A percentile compares a stretch with the other conserved stretches of the same genome.
Conservation (phyloP, 371 early-diverging fungal genomes). For the Nematocida ausubeli region DNA sequence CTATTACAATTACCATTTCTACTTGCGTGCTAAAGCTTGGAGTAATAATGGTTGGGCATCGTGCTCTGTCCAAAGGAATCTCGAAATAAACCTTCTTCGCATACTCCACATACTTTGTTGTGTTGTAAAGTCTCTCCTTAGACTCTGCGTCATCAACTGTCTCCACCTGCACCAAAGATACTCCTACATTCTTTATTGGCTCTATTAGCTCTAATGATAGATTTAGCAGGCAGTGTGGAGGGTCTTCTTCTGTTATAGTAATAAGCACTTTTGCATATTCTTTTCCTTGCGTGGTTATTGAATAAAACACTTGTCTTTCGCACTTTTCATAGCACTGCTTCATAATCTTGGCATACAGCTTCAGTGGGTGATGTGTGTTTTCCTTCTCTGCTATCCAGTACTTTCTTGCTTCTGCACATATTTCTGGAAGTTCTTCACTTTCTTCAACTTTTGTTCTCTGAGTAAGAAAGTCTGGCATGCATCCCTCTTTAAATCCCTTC, state of each 20-base stretch:
- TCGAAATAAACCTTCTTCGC: not conserved
- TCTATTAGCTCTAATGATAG: slow-evolving; percentile 1
- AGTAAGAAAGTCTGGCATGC: not conserved
- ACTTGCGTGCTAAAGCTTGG: slow-evolving; percentile 11
- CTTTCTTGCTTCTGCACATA: not conserved
- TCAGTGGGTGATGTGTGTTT: slow-evolving; percentile 11
- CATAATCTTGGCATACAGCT: not conserved
- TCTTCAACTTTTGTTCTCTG: not conserved
- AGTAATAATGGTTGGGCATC: slow-evolving; percentile 3
- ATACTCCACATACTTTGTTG: not conserved
- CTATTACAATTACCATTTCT: not conserved
- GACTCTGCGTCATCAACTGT: not conserved
- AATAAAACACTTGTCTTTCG: not conserved
- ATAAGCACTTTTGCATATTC: slow-evolving; percentile 16
- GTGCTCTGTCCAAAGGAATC: slow-evolving; percentile 29
- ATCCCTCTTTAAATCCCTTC: not conserved
- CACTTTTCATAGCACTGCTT: not conserved
- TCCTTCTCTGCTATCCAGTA: slow-evolving; percentile 23
- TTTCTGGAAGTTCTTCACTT: not conserved
- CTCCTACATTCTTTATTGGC: not conserved
- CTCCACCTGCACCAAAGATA: slow-evolving; percentile 34
- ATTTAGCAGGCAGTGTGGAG: slow-evolving; percentile 12
- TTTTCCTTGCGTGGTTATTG: slow-evolving; percentile 12
- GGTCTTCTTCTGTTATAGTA: not conserved
- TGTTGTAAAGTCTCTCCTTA: not conserved